Conservation (phyloP, 257 asterid genomes). For the Marsdenia floribunda region DNA sequence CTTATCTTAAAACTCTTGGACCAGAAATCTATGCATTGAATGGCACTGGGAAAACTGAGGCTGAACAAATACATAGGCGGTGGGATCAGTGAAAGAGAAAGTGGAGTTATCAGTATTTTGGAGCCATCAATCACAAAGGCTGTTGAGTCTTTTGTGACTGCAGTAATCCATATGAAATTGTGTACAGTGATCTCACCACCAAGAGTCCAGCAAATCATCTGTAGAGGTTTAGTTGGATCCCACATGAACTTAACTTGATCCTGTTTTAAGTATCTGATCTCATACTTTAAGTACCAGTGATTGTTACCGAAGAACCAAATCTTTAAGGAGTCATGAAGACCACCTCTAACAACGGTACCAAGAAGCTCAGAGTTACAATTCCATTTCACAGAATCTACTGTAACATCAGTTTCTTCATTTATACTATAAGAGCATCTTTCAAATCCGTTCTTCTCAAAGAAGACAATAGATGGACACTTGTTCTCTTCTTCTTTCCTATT, state of each 20-base stretch:
- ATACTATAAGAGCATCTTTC: conserved; percentile 82
- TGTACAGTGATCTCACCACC: conserved; percentile 52
- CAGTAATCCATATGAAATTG: conserved; percentile 80
- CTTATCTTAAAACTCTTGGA: conserved; percentile 40
- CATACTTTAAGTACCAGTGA: conserved; percentile 93
- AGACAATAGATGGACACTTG: conserved; percentile 58
- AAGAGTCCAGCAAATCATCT: conserved; percentile 68
- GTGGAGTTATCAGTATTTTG: conserved; percentile 66
- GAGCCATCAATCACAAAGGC: conserved; percentile 86
- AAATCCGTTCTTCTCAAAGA: conserved; percentile 86
- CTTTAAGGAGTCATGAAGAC: conserved; percentile 60
- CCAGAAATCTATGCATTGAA: conserved; percentile 47
- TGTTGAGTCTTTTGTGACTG: conserved; percentile 68
- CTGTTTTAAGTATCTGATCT: conserved; percentile 62
- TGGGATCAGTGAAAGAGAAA: conserved; percentile 73
- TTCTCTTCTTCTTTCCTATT: conserved; percentile 51
- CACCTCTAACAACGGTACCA: conserved; percentile 71
- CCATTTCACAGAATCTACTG: conserved; percentile 69
- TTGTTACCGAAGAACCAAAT: conserved; percentile 84
- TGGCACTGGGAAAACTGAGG: conserved; percentile 61
- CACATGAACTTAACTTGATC: conserved; percentile 66
- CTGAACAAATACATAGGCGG: conserved; percentile 78
- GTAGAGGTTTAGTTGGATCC: conserved; percentile 71
- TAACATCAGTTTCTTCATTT: conserved; percentile 44
- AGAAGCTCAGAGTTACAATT: conserved; percentile 88